Base-by-base conservation (phyloP, 2,329 filamentous ascomycete species). In the Paraconiothyrium brasiliense region DNA sequence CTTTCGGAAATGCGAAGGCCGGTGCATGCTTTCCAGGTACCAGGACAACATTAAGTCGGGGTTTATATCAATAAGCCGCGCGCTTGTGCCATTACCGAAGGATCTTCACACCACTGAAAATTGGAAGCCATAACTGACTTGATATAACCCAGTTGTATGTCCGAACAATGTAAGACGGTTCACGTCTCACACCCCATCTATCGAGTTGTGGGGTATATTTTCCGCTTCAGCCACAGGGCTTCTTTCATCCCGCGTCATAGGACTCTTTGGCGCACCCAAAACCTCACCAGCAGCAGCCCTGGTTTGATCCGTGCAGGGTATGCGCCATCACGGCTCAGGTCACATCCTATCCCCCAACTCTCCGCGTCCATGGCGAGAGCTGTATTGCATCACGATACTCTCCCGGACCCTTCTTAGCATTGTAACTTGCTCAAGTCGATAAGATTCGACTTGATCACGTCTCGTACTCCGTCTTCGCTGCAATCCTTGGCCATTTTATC, bases 161-260 rank as follows among this genome's bases (percentile, higher is more conserved):
- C 62, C 66, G 58, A 61, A 51, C 10, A 46, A 41, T 63, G 44
- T 62, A 61, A 73, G 65, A 77, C 74, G 55, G 54, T 59, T 30
- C 54, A 56, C 54, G 75, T 77, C 67, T 75, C 73, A 67, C 51
- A 43, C 44, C 44, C 54, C 54, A 37, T 58, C 27, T 48, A 65
- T 60, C 34, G 35, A 37, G 47, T 14, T 59, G 58, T 65, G 61
- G 61, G 62, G 35, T 55, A 54, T 34, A 56, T 35, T 13, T 48
- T 20, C 3, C n/a, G 46, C 35, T 68, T 64, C 60, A 71, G 67
- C 67, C 69, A 74, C 73, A 63, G 58, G 58, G 41, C 64, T 59
- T 65, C 60, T 63, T 57, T 67, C 67, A 66, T 63, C 59, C 58
- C 39, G 60, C 51, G 54, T 63, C 46, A 27, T 52, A 50, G 63